phyloP scores from a whole-genome alignment of 2,329 filamentous ascomycete genomes.

The Diaporthe citrichinensis region DNA sequence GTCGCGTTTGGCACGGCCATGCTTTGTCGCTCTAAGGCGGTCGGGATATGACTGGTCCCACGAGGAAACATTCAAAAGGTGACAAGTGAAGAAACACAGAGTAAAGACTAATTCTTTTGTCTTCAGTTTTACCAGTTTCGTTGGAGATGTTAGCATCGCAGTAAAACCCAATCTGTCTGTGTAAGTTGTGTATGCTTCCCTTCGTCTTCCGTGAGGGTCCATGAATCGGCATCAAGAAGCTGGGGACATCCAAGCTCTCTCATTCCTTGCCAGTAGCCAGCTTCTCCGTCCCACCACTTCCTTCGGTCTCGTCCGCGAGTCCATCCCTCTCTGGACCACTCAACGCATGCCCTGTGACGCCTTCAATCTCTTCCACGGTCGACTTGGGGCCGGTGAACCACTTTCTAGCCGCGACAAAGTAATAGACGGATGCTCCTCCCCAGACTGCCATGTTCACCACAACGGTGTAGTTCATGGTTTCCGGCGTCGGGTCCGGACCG shows the following conservation, averaged over 20 bases:
- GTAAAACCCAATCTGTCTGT: not conserved
- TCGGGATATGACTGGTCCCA: not conserved
- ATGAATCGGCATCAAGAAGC: not conserved
- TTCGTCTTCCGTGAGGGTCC: not conserved
- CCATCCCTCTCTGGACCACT: conserved; percentile 41
- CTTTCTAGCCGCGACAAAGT: conserved; percentile 68
- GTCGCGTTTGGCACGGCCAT: not conserved
- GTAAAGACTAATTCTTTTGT: not conserved
- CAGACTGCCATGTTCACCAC: conserved; percentile 73
- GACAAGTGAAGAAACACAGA: not conserved
- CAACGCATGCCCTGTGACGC: conserved; percentile 41
- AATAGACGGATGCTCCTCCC: conserved; percentile 69
- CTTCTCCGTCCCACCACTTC: conserved; percentile 32
- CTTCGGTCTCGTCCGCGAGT: conserved; percentile 13
- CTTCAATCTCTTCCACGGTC: conserved; percentile 59
- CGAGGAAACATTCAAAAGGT: not conserved
- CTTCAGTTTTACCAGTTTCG: not conserved
- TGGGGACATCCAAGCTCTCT: not conserved
- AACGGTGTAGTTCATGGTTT: conserved; percentile 74
- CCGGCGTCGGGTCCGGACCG: conserved; percentile 64
- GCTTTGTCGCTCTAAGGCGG: not conserved
- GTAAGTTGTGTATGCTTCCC: not conserved
- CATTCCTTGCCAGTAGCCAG: conserved; percentile 4
- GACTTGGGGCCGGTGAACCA: conserved; percentile 73
- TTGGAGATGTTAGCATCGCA: not conserved